Evolutionary conservation across 2,329 filamentous ascomycete genomes (phyloP), one percentile per base, ranked within the genome.

Genomic region (Ceratocystis ficicola): DNA sequence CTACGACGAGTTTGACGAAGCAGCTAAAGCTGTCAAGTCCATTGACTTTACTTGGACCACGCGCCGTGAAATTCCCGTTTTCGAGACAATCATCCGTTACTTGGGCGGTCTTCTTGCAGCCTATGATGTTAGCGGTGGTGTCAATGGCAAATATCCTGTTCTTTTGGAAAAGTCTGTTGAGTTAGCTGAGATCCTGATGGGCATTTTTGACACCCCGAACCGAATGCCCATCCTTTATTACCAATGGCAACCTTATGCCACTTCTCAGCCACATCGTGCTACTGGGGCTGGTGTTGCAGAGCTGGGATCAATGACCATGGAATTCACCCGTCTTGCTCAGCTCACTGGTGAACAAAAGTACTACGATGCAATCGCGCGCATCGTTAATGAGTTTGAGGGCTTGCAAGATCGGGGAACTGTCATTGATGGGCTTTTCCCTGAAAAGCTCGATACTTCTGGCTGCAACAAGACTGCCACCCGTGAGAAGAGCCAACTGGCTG

Each of bases 71-170:
- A 94, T 96, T 59, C 91, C 90, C n/a, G 81, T 95, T 6, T 96
- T 96, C 71, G 92, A 96, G 75, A 95, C 91, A 0, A 89, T 86
- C 10, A 96, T 97, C 72, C 85, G 93, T 63, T 96, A 96, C 71
- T 80, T 97, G 3, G 93, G 93, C 41, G 93, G 93, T 1, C 77
- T 97, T 55, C 73, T 96, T 52, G 86, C 86, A 48, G 92, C 92
- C 5, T 96, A 93, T 73, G 93, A 97, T 76, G 80, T 96, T 66
- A 92, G 88, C 64, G 87, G 83, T 20, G 84, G 82, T 5, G 71
- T 75, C 46, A 71, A 75, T 6, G 79, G 80, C 46, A 71, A 76
- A 15, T 87, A 95, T 71, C 76, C 80, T 22, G 78, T 87, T 28
- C 79, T 95, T 10, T 79, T 95, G 41, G 83, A 86, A 65, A 94